Base-by-base conservation (phyloP, 495 filamentous ascomycete species). In the Letharia lupina region DNA sequence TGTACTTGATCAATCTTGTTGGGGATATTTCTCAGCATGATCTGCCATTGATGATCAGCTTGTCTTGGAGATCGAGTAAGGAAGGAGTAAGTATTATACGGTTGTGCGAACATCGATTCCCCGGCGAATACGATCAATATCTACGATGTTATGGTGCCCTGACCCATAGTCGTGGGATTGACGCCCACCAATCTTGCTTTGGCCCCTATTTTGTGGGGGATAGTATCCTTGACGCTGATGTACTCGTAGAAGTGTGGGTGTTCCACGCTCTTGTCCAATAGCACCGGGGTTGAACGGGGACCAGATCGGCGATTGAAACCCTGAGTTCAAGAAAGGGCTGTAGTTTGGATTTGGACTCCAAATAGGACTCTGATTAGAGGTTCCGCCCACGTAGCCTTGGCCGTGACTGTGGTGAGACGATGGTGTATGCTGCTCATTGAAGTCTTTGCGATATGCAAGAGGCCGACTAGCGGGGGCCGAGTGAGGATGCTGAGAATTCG, bases 11-110 rank as follows among this genome's bases (percentile, higher is more conserved):
- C 85, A 67, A 97, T 86, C 71, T 90, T 90, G 76, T 96, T 96
- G 7, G 94, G 94, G 62, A 98, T 94, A 72, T 98, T 97, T 12
- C 93, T 87, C 37, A 97, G 79, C 94, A 98, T 98, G 65, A 98
- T 87, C 91, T 95, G 68, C 73, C 65, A 75, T 62, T 47, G 67
- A 73, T n/a, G 75, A 70, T 62, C 41, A 63, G 61, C 39, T 52
- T 31, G 56, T 18, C 7, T 57, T 37, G 13, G 11, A 9, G 37
- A 59, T n/a, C 35, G 4, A 39, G 39, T n/a, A 41, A 39, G n/a
- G 40, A 62, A 41, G 58, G 3, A 60, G n/a, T 37, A 59, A 54
- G 33, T 63, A 37, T 78, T 84, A 72, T 77, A 91, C 89, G 0
- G 89, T 91, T 18, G 87, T 91, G 31, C 89, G 83, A 62, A 88